Conservation (phyloP, 352 stramenopile genomes). For the Phytophthora foliorum region DNA sequence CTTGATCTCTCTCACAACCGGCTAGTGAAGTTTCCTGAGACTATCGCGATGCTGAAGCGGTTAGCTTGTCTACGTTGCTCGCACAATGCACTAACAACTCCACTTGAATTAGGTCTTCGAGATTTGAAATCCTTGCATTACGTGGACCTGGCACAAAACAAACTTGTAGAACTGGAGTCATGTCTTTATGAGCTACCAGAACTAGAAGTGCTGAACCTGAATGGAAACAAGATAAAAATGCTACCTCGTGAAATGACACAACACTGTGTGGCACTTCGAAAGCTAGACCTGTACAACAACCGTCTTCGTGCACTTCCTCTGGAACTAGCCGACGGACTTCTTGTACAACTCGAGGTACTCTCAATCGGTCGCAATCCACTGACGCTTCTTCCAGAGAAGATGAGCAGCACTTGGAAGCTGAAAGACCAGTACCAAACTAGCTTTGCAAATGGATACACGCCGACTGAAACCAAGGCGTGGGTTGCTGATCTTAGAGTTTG, state of each 20-base stretch:
- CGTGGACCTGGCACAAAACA: constrained; percentile 69
- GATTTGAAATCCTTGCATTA: constrained; percentile 52
- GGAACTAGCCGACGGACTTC: constrained; percentile 53
- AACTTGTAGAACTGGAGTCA: constrained; percentile 52
- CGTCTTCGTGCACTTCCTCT: constrained; percentile 59
- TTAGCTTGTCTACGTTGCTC: constrained; percentile 56
- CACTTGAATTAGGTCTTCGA: constrained; percentile 44
- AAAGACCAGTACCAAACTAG: constrained; percentile 63
- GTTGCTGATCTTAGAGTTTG: constrained; percentile 51
- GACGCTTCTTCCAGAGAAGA: constrained; percentile 66
- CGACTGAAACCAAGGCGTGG: constrained; percentile 62
- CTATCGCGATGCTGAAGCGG: constrained; percentile 57
- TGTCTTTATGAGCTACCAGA: constrained; percentile 57
- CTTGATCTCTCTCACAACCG: constrained; percentile 70
- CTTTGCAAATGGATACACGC: constrained; percentile 64
- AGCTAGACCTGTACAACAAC: constrained; percentile 78
- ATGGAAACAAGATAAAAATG: constrained; percentile 55
- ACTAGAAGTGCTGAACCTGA: constrained; percentile 67
- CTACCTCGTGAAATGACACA: constrained; percentile 56
- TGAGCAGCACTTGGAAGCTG: constrained; percentile 62
- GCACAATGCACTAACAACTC: constrained; percentile 58
- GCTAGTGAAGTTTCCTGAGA: constrained; percentile 50
- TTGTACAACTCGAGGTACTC: constrained; percentile 67
- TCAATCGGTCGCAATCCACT: constrained; percentile 69
- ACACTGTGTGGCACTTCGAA: constrained; percentile 45